Evolutionary conservation across 139 green algal genomes (phyloP), one percentile per base, ranked within the genome.

Genomic region (Coccomyxa sp.): DNA sequence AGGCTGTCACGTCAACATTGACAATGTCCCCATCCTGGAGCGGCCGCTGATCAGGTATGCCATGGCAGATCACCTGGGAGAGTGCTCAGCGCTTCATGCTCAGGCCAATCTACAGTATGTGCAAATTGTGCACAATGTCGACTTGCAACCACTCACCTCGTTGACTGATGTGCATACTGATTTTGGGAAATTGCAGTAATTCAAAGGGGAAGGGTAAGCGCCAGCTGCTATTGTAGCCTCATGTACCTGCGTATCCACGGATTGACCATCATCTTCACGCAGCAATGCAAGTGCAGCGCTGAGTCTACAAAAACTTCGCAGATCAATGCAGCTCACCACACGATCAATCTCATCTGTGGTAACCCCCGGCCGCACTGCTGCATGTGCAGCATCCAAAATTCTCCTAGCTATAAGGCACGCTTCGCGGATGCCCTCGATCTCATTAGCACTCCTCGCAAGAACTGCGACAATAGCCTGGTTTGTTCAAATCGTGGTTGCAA

Each of bases 171-270:
- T 99, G 91, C 97, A 99, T 12, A 98, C 94, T 11, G 87, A 95
- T 89, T 99, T 99, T 57, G 97, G 97, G 84, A 98, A 98, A 89
- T 94, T 93, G 89, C 91, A 95, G 88, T 98, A 98, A 86, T 98
- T 98, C 59, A 96, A 88, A 4, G 96, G 96, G 0, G 93, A 97
- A 0, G 96, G 96, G 82, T 98, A 98, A 7, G 91, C 95, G 0
- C 92, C 94, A 1, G 86, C 90, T 84, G 90, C 89, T 0, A 98
- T 82, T 25, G 90, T 96, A 16, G 92, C 91, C 15, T 96, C 91
- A 86, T 98, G 94, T 77, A 97, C 92, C 89, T 92, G 82, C 59
- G 58, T 38, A 75, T 10, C 17, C n/a, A 79, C n/a, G n/a, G 0
- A 66, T 82, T 3, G 13, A 71, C 63, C 78, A 16, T 21, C 78